Conservation (phyloP, 495 filamentous ascomycete genomes). For the Pyrenula massariospora region DNA sequence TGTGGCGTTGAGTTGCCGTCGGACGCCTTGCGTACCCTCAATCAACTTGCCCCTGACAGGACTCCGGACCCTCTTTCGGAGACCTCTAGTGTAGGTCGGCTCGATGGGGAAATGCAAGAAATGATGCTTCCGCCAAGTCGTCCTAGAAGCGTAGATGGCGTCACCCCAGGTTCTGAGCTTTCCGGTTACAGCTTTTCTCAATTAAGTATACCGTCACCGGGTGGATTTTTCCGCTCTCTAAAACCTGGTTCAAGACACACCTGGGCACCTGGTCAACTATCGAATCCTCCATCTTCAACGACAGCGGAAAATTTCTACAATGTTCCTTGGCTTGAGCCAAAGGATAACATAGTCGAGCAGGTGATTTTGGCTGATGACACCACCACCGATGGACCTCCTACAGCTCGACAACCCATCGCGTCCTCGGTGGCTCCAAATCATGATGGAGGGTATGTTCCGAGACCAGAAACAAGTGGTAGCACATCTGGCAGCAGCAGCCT, state of each 20-base stretch:
- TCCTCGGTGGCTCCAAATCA: neutral
- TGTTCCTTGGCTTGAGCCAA: slow-evolving; percentile 50
- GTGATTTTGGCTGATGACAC: slow-evolving; percentile 49
- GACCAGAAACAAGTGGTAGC: neutral
- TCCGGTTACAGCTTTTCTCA: slow-evolving; percentile 49
- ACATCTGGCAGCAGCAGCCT: slow-evolving; percentile 3
- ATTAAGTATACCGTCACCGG: slow-evolving; percentile 78
- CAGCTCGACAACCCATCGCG: slow-evolving; percentile 33
- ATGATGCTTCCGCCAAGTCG: slow-evolving; percentile 16
- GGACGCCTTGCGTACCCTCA: slow-evolving; percentile 64
- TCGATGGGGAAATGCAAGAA: slow-evolving; percentile 29
- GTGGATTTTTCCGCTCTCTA: slow-evolving; percentile 81
- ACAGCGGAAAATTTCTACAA: slow-evolving; percentile 79
- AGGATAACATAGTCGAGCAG: slow-evolving; percentile 49
- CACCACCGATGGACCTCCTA: slow-evolving; percentile 51
- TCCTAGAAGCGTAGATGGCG: slow-evolving; percentile 28
- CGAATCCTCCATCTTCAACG: slow-evolving; percentile 57
- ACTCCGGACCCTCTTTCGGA: slow-evolving; percentile 31
- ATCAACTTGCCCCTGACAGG: slow-evolving; percentile 54
- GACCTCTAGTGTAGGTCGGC: slow-evolving; percentile 32
- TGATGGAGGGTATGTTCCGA: neutral
- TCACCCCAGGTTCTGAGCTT: slow-evolving; percentile 32
- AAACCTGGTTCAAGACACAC: slow-evolving; percentile 60
- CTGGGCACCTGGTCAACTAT: slow-evolving; percentile 47
- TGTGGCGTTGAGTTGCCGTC: slow-evolving; percentile 63